Conservation (phyloP, 768 basidiomycete genomes). For the Podaxis sp. region DNA sequence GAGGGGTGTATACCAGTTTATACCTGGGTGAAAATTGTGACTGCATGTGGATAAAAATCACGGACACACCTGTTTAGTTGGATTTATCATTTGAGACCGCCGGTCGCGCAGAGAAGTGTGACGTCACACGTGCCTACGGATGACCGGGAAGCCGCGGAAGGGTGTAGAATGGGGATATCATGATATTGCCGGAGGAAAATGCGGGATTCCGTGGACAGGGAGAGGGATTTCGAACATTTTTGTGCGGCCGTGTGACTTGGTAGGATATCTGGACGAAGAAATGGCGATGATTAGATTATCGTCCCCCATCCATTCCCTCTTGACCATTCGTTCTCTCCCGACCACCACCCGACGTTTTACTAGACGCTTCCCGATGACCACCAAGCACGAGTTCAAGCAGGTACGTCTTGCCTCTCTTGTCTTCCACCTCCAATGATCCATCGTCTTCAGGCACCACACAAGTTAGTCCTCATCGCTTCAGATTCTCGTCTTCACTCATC, state of each 20-base stretch:
- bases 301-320: background rate
- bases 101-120: background rate
- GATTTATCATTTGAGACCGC: background rate
- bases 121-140: constrained; percentile 7
- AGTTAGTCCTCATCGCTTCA: constrained; percentile 22
- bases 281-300: constrained; percentile 8
- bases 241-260: background rate
- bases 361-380: constrained; percentile 3
- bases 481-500: constrained; percentile 1
- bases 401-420: background rate
- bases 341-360: background rate
- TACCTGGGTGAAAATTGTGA: background rate
- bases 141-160: constrained; percentile 8
- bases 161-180: background rate
- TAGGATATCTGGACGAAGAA: background rate
- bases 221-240: background rate
- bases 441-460: constrained; percentile 28
- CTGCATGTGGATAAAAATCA: background rate
- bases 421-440: background rate
- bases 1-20: background rate
- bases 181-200: background rate
- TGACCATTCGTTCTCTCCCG: background rate
- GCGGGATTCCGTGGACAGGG: constrained; percentile 1
- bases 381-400: constrained; percentile 10
- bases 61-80: background rate